Evolutionary conservation across 352 stramenopile species (phyloP).

Genomic region (Phytophthora tentaculata): DNA sequence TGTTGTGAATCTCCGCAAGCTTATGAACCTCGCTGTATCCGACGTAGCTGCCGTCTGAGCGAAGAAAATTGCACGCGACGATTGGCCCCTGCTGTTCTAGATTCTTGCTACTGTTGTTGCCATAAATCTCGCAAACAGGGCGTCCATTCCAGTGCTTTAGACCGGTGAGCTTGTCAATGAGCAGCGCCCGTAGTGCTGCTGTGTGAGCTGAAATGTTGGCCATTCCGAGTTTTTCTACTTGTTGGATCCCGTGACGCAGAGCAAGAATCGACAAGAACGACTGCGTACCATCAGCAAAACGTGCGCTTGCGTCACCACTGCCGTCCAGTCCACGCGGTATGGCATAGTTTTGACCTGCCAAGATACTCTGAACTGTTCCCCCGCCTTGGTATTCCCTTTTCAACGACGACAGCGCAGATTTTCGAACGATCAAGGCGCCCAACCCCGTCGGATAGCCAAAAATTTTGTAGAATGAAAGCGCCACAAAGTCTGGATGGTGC

Average conservation of each 20-base stretch:
- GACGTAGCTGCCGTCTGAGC: constrained; percentile 59
- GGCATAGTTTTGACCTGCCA: constrained; percentile 50
- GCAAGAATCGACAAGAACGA: constrained; percentile 75
- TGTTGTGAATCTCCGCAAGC: constrained; percentile 70
- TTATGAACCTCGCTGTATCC: constrained; percentile 76
- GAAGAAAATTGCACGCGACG: constrained; percentile 71
- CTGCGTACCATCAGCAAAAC: constrained; percentile 69
- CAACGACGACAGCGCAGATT: constrained; percentile 42
- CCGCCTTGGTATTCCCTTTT: constrained; percentile 71
- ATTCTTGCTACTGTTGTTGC: constrained; percentile 18
- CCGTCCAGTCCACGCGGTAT: constrained; percentile 38
- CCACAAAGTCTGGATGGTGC: constrained; percentile 65
- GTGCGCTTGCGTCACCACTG: constrained; percentile 18
- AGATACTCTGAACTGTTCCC: constrained; percentile 66
- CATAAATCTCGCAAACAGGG: constrained; percentile 65
- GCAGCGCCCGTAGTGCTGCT: constrained; percentile 42
- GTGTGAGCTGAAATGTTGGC: constrained; percentile 55
- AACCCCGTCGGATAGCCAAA: constrained; percentile 79
- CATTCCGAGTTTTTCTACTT: constrained; percentile 57
- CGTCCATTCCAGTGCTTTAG: constrained; percentile 63
- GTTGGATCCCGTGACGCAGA: constrained; percentile 56
- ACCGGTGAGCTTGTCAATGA: constrained; percentile 39
- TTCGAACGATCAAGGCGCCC: constrained; percentile 65
- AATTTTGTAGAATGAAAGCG: constrained; percentile 87
- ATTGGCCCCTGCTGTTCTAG: constrained; percentile 43